Evolutionary conservation across 148 eudicot species (phyloP).

Genomic region (Chenopodium quinoa): DNA sequence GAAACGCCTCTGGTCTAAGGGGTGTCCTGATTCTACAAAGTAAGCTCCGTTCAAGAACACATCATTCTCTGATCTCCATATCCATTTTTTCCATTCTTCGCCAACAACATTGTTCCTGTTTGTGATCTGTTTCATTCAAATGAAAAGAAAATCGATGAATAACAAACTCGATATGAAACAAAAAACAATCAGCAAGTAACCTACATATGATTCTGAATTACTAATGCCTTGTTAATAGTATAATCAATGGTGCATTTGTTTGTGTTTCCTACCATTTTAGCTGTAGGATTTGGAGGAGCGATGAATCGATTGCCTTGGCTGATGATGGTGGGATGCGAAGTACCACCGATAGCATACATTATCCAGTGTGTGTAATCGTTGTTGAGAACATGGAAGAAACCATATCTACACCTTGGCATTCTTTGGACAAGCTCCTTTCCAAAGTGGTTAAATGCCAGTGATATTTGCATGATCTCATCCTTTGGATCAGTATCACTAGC

Average conservation of each 20-base stretch:
- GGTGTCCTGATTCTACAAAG: constrained; percentile 51
- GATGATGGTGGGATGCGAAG: constrained; percentile 49
- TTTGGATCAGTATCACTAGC: constrained; percentile 34
- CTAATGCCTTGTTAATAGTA: background rate
- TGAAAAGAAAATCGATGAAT: background rate
- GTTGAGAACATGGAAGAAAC: constrained; percentile 62
- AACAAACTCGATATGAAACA: too few relatives aligned
- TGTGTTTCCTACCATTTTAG: constrained; percentile 36
- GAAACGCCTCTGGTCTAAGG: constrained; percentile 17
- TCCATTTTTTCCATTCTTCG: constrained; percentile 45
- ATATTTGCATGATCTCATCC: constrained; percentile 39
- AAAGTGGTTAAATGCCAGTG: constrained; percentile 53
- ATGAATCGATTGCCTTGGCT: constrained; percentile 56
- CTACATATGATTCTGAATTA: too few relatives aligned
- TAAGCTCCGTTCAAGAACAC: constrained; percentile 49
- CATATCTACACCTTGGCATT: constrained; percentile 59
- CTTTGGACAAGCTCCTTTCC: constrained; percentile 53
- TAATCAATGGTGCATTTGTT: background rate
- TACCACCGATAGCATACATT: constrained; percentile 62
- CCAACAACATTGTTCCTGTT: constrained; percentile 34
- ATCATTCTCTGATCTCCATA: constrained; percentile 52
- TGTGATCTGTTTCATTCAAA: constrained; percentile 35
- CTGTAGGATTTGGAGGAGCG: constrained; percentile 41
- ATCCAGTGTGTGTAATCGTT: constrained; percentile 57
- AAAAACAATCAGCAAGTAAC: too few relatives aligned